These are phyloP conservation scores for Komagataella mondaviorum DNA, from an alignment of 805 yeast genomes.

Conservation along the genomic window DNA sequence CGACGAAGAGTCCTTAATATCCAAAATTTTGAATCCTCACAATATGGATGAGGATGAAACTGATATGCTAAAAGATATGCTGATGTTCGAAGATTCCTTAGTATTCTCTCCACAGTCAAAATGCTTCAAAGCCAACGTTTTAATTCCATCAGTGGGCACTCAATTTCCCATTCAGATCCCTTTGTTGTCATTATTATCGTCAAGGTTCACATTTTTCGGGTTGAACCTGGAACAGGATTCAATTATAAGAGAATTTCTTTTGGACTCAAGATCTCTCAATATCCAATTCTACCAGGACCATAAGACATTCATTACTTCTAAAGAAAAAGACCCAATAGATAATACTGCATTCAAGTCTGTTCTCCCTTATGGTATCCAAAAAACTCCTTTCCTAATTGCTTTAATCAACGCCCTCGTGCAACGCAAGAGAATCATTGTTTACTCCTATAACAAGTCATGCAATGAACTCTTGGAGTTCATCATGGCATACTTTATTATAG, in stretches of 20 bases:
- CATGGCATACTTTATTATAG: slow-evolving; percentile 11
- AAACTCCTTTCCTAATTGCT: slow-evolving; percentile 30
- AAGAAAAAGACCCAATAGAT: neutral
- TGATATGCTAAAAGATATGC: neutral
- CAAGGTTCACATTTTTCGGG: slow-evolving; percentile 15
- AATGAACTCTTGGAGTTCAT: slow-evolving; percentile 33
- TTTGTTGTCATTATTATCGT: slow-evolving; percentile 12
- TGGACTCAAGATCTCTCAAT: neutral
- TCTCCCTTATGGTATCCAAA: slow-evolving; percentile 4
- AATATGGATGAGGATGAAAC: neutral
- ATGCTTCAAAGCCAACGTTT: slow-evolving; percentile 1
- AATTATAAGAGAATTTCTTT: slow-evolving; percentile 9
- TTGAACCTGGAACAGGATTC: slow-evolving; percentile 16
- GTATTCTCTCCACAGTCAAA: neutral
- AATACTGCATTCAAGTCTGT: neutral
- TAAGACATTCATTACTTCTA: neutral
- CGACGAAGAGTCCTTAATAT: neutral
- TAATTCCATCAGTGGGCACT: slow-evolving; percentile 4
- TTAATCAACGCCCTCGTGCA: slow-evolving; percentile 34
- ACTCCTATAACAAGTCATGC: slow-evolving; percentile 27
- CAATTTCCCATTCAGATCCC: slow-evolving; percentile 17
- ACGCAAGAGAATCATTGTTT: slow-evolving; percentile 26
- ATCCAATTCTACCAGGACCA: neutral
- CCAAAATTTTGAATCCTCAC: neutral
- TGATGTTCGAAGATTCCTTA: neutral